phyloP scores from a whole-genome alignment of 2,329 filamentous ascomycete species.

The Colletotrichum euphorbiae region DNA sequence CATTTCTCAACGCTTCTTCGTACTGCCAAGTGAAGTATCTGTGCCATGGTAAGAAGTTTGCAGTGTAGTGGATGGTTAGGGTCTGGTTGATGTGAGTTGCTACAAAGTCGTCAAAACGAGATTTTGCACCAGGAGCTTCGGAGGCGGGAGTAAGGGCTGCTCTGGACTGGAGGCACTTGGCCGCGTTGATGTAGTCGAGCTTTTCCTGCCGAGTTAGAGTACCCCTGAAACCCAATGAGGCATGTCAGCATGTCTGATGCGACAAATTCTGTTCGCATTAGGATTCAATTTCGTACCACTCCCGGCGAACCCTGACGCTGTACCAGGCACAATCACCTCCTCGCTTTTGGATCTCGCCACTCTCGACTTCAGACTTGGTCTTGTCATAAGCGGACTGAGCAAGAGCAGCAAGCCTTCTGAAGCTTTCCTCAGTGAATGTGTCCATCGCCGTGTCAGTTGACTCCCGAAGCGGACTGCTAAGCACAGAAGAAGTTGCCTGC shows the following conservation, averaged over 20 bases:
- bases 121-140: constrained; percentile 55
- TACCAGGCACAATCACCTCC: constrained; percentile 41
- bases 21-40: constrained; percentile 48
- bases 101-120: constrained; percentile 63
- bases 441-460: not conserved
- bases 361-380: constrained; percentile 41
- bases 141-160: constrained; percentile 50
- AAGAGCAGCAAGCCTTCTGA: constrained; percentile 28
- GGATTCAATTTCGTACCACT: constrained; percentile 44
- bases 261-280: not conserved
- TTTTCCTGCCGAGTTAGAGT: constrained; percentile 48
- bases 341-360: constrained; percentile 41
- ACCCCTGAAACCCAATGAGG: constrained; percentile 38
- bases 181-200: constrained; percentile 57
- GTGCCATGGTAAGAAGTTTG: constrained; percentile 49
- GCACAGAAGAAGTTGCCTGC: constrained; percentile 34
- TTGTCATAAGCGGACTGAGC: constrained; percentile 42
- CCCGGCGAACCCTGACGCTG: constrained; percentile 47
- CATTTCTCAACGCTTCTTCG: constrained; percentile 42
- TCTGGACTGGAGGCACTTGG: constrained; percentile 56
- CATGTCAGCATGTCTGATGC: not conserved
- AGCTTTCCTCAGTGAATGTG: not conserved
- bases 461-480: constrained; percentile 15
- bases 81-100: constrained; percentile 62
- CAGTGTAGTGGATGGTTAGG: constrained; percentile 55